A percentile compares a stretch with the other conserved stretches of the same genome.
phyloP scores from a whole-genome alignment of 129 eudicot genomes.

The Centrapalus pauciflorus region DNA sequence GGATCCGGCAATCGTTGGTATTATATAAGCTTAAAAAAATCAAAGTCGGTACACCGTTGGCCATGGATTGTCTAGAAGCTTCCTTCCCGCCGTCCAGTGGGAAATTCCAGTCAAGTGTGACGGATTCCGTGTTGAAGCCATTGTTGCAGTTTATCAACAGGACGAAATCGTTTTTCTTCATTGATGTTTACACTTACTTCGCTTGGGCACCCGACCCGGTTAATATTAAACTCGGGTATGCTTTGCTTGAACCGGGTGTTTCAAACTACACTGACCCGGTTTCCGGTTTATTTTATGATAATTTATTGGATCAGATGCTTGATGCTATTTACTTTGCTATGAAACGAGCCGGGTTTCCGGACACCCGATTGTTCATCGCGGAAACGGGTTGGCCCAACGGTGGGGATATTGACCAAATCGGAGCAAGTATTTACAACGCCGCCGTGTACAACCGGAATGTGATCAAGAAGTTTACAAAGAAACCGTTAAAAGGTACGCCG shows the following conservation, averaged over 20 bases:
- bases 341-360: slow-evolving; percentile 62
- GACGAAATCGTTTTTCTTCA: slow-evolving; percentile 65
- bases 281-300: slow-evolving; percentile 47
- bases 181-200: slow-evolving; percentile 66
- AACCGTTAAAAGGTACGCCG: slow-evolving; percentile 69
- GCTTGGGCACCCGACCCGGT: slow-evolving; percentile 52
- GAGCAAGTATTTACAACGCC: slow-evolving; percentile 66
- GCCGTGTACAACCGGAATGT: slow-evolving; percentile 82
- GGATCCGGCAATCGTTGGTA: slow-evolving; percentile 36
- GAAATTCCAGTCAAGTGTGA: slow-evolving; percentile 43
- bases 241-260: slow-evolving; percentile 34
- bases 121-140: slow-evolving; percentile 44
- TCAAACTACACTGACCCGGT: slow-evolving; percentile 44
- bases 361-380: slow-evolving; percentile 53
- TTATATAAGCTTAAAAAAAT: slow-evolving; percentile 30
- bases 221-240: slow-evolving; percentile 49
- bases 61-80: slow-evolving; percentile 55
- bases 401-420: slow-evolving; percentile 69
- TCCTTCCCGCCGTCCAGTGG: slow-evolving; percentile 71
- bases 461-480: slow-evolving; percentile 39
- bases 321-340: slow-evolving; percentile 63
- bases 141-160: slow-evolving; percentile 47
- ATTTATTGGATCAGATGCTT: slow-evolving; percentile 77
- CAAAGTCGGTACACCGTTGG: slow-evolving; percentile 71
- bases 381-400: slow-evolving; percentile 98